Evolutionary conservation across 805 yeast species (phyloP).

Genomic region (Candida nemodendra): DNA sequence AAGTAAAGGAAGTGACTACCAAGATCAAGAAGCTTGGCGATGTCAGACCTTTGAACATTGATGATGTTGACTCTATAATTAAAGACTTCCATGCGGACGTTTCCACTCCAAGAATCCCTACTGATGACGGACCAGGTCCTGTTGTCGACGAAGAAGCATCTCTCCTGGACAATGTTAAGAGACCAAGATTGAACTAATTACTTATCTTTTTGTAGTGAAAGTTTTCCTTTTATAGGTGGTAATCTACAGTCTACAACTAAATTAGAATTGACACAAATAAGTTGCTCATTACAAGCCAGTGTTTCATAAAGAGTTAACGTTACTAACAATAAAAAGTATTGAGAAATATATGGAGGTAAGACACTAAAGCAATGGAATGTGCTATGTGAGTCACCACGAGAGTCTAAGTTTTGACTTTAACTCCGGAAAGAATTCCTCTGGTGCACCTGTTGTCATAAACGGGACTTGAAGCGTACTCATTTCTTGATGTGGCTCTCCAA

Average conservation of each 20-base stretch:
- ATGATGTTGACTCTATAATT: slow-evolving; percentile 95
- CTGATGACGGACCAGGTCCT: slow-evolving; percentile 31
- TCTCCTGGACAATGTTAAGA: slow-evolving; percentile 31
- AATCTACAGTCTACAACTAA: background rate
- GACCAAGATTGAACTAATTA: slow-evolving; percentile 32
- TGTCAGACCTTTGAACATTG: slow-evolving; percentile 89
- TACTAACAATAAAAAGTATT: background rate
- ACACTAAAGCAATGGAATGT: too few relatives aligned
- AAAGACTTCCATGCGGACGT: slow-evolving; percentile 86
- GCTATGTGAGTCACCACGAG: too few relatives aligned
- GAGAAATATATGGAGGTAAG: background rate
- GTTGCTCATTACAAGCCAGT: too few relatives aligned
- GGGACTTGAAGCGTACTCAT: slow-evolving; percentile 1
- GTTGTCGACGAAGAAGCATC: slow-evolving; percentile 28
- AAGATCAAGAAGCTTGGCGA: slow-evolving; percentile 95
- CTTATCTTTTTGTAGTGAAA: too few relatives aligned
- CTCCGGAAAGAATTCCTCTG: too few relatives aligned
- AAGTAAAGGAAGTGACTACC: slow-evolving; percentile 90
- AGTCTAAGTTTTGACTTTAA: too few relatives aligned
- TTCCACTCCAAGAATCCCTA: slow-evolving; percentile 48
- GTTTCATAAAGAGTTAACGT: slow-evolving; percentile 6
- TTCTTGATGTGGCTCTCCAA: slow-evolving; percentile 49
- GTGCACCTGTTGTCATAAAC: too few relatives aligned
- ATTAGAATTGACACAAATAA: background rate
- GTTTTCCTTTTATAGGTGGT: too few relatives aligned